A percentile compares a stretch with the other conserved stretches of the same genome.
These are phyloP conservation scores for Paraconiothyrium sp. DNA, from an alignment of 2,329 filamentous ascomycete species.

Conservation along the genomic window DNA sequence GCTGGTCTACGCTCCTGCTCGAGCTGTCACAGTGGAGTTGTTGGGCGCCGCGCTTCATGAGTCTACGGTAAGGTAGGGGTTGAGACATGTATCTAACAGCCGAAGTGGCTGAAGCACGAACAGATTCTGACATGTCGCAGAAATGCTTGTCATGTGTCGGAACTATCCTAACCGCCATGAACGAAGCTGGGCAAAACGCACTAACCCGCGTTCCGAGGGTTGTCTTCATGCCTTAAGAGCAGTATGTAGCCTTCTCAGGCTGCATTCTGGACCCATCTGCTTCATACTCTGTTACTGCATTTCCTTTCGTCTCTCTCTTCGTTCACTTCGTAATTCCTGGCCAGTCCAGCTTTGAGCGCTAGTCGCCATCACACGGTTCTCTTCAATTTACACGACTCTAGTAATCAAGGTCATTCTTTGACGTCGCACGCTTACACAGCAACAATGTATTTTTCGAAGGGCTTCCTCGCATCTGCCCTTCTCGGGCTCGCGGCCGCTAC, in stretches of 20 bases:
- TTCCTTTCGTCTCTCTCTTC: slow-evolving; percentile 46
- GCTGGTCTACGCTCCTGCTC: not conserved
- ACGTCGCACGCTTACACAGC: slow-evolving; percentile 19
- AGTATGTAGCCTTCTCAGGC: slow-evolving; percentile 46
- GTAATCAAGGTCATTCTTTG: slow-evolving; percentile 39
- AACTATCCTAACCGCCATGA: slow-evolving; percentile 41
- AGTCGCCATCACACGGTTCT: slow-evolving; percentile 45
- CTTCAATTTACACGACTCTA: slow-evolving; percentile 33
- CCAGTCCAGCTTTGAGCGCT: slow-evolving; percentile 53
- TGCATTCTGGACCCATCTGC: slow-evolving; percentile 40
- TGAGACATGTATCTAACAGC: slow-evolving; percentile 32
- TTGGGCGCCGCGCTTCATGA: slow-evolving; percentile 19
- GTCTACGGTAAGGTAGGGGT: slow-evolving; percentile 26
- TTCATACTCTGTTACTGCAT: slow-evolving; percentile 39
- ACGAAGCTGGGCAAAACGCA: slow-evolving; percentile 35
- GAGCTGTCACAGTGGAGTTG: not conserved
- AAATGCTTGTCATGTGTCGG: slow-evolving; percentile 42
- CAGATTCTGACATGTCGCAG: slow-evolving; percentile 50
- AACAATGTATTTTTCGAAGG: slow-evolving; percentile 49
- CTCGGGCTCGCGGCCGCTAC: slow-evolving; percentile 41
- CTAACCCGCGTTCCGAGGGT: slow-evolving; percentile 31
- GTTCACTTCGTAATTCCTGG: slow-evolving; percentile 49
- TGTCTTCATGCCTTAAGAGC: slow-evolving; percentile 51
- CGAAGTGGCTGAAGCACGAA: slow-evolving; percentile 49
- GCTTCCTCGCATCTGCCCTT: slow-evolving; percentile 41